These are phyloP conservation scores for Sarcomyxa edulis DNA, from an alignment of 768 basidiomycete species.

Conservation along the genomic window DNA sequence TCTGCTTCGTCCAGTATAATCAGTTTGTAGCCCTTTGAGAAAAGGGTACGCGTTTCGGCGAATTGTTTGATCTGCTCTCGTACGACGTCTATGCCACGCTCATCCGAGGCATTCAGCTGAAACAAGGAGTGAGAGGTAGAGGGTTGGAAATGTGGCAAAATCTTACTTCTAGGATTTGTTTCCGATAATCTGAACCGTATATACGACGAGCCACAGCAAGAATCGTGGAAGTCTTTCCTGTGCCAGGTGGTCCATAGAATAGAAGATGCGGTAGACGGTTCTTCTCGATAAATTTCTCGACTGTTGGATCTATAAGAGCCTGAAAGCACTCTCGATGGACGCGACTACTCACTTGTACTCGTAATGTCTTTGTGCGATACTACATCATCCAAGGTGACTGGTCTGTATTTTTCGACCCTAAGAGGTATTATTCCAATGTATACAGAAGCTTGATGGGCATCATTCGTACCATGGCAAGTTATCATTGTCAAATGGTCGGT, in stretches of 20 bases:
- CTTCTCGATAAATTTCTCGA: constrained; percentile 95
- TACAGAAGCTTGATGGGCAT: not conserved
- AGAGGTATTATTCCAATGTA: constrained; percentile 8
- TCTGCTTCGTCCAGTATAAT: constrained; percentile 99
- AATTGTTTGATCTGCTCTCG: constrained; percentile 99
- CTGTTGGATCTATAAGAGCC: constrained; percentile 33
- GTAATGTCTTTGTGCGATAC: constrained; percentile 97
- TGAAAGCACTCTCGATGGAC: constrained; percentile 2
- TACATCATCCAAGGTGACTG: constrained; percentile 86
- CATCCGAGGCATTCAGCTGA: constrained; percentile 96
- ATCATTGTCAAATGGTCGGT: constrained; percentile 45
- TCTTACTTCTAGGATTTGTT: constrained; percentile 95
- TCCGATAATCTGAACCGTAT: constrained; percentile 81
- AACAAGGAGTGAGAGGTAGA: constrained; percentile 1
- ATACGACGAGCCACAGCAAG: constrained; percentile 92
- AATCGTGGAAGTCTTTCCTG: constrained; percentile 97
- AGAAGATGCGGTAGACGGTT: constrained; percentile 91
- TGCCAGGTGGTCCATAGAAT: constrained; percentile 97
- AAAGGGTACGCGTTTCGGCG: constrained; percentile 89
- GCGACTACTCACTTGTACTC: constrained; percentile 67
- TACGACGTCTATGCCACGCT: constrained; percentile 97
- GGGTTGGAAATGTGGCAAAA: no score
- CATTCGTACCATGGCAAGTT: constrained; percentile 73
- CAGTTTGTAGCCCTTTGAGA: constrained; percentile 92
- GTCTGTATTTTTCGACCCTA: constrained; percentile 98